These are phyloP conservation scores for Geranomyces variabilis DNA, from an alignment of 192 early-diverging fungal genomes.

Conservation along the genomic window DNA sequence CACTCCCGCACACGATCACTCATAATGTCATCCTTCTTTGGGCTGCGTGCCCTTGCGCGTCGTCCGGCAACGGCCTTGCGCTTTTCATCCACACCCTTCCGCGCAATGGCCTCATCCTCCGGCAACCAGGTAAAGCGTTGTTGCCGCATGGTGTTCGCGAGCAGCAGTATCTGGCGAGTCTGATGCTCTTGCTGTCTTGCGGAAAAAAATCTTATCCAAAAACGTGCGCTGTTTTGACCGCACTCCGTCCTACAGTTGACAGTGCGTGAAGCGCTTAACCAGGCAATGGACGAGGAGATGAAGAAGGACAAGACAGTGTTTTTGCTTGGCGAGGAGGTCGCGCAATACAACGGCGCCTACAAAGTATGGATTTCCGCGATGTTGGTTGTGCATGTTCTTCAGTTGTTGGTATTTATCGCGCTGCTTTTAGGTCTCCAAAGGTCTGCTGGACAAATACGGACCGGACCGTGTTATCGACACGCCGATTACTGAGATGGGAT, in stretches of 20 bases:
- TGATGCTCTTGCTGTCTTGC: no score
- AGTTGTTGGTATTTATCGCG: slow-evolving; percentile 8
- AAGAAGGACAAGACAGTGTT: slow-evolving; percentile 85
- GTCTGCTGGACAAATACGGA: slow-evolving; percentile 95
- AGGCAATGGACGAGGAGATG: slow-evolving; percentile 98
- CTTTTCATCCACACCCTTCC: neutral
- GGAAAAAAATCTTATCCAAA: no score
- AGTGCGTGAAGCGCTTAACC: slow-evolving; percentile 96
- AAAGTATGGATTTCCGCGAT: slow-evolving; percentile 56
- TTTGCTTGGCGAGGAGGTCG: slow-evolving; percentile 96
- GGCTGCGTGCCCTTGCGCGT: no score
- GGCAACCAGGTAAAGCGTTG: slow-evolving; percentile 1
- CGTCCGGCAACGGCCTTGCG: no score
- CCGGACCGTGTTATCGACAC: slow-evolving; percentile 97
- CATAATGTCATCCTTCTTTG: no score
- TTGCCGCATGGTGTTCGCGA: no score
- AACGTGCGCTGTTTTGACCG: neutral
- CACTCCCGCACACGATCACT: no score
- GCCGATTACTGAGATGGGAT: slow-evolving; percentile 98
- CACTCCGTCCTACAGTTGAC: slow-evolving; percentile 48
- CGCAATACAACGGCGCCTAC: slow-evolving; percentile 99
- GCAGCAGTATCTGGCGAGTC: no score
- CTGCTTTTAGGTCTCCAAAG: slow-evolving; percentile 84
- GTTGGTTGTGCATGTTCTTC: neutral
- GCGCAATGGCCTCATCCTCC: slow-evolving; percentile 6